Base-by-base conservation (phyloP, 148 eudicot species). In the Polygonum maritimum region DNA sequence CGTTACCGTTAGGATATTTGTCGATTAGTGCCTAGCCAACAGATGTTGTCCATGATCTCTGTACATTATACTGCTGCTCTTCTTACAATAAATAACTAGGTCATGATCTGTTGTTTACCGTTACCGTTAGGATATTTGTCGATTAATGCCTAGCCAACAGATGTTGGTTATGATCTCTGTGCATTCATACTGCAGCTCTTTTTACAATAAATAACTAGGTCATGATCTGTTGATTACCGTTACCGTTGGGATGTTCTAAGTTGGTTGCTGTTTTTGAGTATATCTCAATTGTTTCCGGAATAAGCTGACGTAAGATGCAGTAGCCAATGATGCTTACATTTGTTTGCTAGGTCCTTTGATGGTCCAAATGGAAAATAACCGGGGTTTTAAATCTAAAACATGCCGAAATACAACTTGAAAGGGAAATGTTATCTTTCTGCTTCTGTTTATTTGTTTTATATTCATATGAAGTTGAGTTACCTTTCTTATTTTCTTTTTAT, bases 281-380 rank as follows among this genome's bases (percentile, higher is more conserved):
- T 67, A 35, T 14, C 71, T 67, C 44, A n/a, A 67, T 14, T 19
- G 1, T 67, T 65, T 67, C 45, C 18, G n/a, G 71, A 67, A 15
- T 67, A 67, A 67, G 71, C 44, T 67, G 71, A 35, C 10, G 45
- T 67, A 67, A 67, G 71, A 35, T 65, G 71, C 44, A 38, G 71
- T 35, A 67, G 19, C 44, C 21, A 14, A 36, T 36, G 19, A 67
- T 67, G 8, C 36, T 19, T 67, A 67, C 18, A 3, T 36, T 67
- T 67, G 9, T 35, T 14, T 9, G 71, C 45, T 67, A 14, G 71
- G 44, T 15, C 4, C 15, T 67, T 36, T 31, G 41, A 67, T 38
- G 71, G 12, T 67, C 71, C 71, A 67, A 67, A 67, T 67, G 71
- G 45, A 1, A 15, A 67, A 13, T 67, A 7, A 35, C 21, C 16